Percentiles rank a stretch among this genome's conserved stretches.
Evolutionary conservation across 345 rosid genomes (phyloP).

Genomic region (Erucastrum elatum): DNA sequence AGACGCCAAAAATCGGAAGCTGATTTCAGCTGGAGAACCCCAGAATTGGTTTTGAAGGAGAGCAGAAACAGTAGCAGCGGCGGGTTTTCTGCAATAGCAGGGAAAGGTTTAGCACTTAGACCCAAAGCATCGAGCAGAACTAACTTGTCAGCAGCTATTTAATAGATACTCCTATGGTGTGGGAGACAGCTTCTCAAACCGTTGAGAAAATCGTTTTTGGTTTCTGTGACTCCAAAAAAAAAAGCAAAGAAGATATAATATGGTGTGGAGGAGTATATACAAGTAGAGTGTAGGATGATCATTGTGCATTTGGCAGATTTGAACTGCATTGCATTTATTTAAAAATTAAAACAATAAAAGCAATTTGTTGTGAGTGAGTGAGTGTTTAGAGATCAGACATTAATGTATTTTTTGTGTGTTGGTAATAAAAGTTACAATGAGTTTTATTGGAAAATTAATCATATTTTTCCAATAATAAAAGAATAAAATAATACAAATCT

Average conservation of each 20-base stretch:
- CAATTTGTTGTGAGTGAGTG: neutral
- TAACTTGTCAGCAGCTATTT: slow-evolving; percentile 14
- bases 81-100: slow-evolving; percentile 47
- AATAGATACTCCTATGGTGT: too few relatives aligned
- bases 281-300: neutral
- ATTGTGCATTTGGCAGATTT: neutral
- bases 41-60: slow-evolving; percentile 62
- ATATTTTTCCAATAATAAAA: neutral
- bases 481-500: slow-evolving; percentile 17
- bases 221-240: too few relatives aligned
- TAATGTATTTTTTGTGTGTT: neutral
- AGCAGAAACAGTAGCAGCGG: slow-evolving; percentile 34
- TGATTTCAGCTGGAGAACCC: slow-evolving; percentile 43
- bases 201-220: slow-evolving; percentile 28
- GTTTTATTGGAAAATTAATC: neutral
- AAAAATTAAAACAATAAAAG: neutral
- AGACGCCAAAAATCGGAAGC: neutral
- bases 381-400: slow-evolving; percentile 9
- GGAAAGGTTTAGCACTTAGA: slow-evolving; percentile 65
- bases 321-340: slow-evolving; percentile 18
- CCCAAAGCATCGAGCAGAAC: slow-evolving; percentile 54
- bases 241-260: too few relatives aligned
- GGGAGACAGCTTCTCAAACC: slow-evolving; percentile 42
- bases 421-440: neutral
- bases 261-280: neutral